Conservation (phyloP, 441 rosid species). For the Pelargonium myrrhifolium region DNA sequence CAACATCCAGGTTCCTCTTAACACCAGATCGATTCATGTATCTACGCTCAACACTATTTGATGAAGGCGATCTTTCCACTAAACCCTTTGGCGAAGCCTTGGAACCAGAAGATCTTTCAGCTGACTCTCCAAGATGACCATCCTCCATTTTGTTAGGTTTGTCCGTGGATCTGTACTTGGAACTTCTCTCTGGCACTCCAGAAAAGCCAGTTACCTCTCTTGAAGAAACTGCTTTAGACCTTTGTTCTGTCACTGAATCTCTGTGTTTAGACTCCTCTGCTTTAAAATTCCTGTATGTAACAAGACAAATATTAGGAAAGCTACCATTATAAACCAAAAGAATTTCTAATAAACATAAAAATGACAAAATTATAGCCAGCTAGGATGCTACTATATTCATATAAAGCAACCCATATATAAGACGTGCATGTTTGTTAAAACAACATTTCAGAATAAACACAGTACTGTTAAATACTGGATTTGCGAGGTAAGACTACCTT, state of each 20-base stretch:
- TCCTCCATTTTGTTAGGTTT: constrained; percentile 57
- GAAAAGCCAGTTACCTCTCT: constrained; percentile 47
- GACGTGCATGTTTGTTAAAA: not conserved
- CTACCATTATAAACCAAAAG: not conserved
- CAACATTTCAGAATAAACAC: not conserved
- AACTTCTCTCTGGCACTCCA: constrained; percentile 53
- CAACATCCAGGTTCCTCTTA: constrained; percentile 64
- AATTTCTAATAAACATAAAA: constrained; percentile 1
- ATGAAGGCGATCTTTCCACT: constrained; percentile 77
- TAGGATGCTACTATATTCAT: not conserved
- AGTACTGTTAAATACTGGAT: not conserved
- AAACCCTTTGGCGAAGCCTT: constrained; percentile 70
- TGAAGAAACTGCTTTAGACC: constrained; percentile 45
- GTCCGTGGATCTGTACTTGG: constrained; percentile 54
- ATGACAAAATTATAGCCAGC: not conserved
- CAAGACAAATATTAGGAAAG: not conserved
- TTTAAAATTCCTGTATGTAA: constrained; percentile 40
- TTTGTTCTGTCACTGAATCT: constrained; percentile 40
- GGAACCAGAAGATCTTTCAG: constrained; percentile 62
- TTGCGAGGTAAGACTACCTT: not conserved
- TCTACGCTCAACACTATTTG: constrained; percentile 73
- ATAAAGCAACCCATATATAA: not conserved
- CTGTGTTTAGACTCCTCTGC: constrained; percentile 45
- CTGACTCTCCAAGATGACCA: constrained; percentile 51
- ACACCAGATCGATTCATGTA: constrained; percentile 43